Evolutionary conservation across 148 eudicot species (phyloP), one percentile per base, ranked within the genome.

Genomic region (Spergularia marina): DNA sequence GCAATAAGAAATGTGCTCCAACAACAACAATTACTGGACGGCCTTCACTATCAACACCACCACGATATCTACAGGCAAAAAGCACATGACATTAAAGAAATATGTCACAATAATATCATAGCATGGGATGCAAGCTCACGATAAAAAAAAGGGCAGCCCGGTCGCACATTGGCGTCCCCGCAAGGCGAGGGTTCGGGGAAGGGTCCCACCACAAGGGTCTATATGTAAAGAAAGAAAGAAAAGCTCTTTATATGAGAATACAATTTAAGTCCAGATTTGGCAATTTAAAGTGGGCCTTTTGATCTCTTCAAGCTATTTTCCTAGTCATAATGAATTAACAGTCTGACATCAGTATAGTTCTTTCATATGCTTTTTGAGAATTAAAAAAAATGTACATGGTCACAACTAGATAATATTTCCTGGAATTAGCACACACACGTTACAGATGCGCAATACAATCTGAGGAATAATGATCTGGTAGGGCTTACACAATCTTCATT

Each of bases 21-120:
- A 96, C 99, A 12, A 96, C 92, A 44, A 92, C 99, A 93, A 96
- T 91, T 75, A 96, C 97, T 55, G 99, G 99, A 63, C 86, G 95
- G 49, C 99, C 99, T 81, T 96, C 98, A 86, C 89, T 88, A 75
- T 96, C 99, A 41, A 92, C 95, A 47, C 99, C 99, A 41, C 98
- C 99, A 70, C 99, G 98, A 79, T 96, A 96, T 23, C 99, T 96
- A 86, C 77, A 80, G 66, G 11, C 47, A 20, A 83, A 41, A 71
- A 0, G 75, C n/a, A 80, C 68, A 62, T 21, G 53, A 71, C 67
- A 74, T 14, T 13, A 60, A 36, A 61, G 14, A 13, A 62, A 60
- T 65, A 36, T 20, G 52, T 53, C 60, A 44, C 56, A 36, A 11
- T 14, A 34, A 55, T 55, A 56, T 30, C 52, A 60, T 44, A 72